Evolutionary conservation across 1,284 basidiomycete species (phyloP).

Genomic region (Ustilago shanxiensis): DNA sequence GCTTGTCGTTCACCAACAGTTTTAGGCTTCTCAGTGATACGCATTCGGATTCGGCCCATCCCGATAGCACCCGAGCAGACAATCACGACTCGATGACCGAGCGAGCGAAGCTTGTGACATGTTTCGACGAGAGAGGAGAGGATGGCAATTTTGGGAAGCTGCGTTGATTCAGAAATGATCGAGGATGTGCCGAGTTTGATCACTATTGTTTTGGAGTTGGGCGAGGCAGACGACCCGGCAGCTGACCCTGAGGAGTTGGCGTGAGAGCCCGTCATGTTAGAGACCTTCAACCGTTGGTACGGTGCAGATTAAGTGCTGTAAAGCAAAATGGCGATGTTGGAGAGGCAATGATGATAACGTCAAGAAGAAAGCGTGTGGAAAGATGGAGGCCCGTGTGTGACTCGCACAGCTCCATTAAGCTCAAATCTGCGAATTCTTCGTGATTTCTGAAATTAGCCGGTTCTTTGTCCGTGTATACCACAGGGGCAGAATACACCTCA

Average conservation of each 20-base stretch:
- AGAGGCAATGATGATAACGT: constrained; percentile 5
- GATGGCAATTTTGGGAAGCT: constrained; percentile 82
- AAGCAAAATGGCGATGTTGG: background rate
- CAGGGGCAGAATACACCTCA: background rate
- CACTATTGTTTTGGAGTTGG: constrained; percentile 61
- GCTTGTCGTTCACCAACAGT: constrained; percentile 92
- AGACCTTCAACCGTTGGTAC: too few relatives aligned
- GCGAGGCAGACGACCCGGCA: background rate
- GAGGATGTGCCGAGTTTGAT: constrained; percentile 70
- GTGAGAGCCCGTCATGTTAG: constrained; percentile 16
- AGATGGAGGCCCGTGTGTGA: constrained; percentile 17
- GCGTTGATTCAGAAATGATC: constrained; percentile 62
- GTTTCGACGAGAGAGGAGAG: constrained; percentile 93
- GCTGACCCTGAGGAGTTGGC: constrained; percentile 4
- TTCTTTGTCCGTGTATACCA: constrained; percentile 15
- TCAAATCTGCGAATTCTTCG: constrained; percentile 3
- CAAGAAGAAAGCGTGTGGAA: constrained; percentile 29
- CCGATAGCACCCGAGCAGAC: constrained; percentile 97
- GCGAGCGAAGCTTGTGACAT: constrained; percentile 80
- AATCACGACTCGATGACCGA: constrained; percentile 93
- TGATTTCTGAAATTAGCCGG: constrained; percentile 20
- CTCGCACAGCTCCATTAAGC: constrained; percentile 18
- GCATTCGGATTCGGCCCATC: constrained; percentile 92
- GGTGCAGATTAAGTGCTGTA: background rate
- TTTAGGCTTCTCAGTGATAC: constrained; percentile 82